Evolutionary conservation across 2,329 filamentous ascomycete species (phyloP).

Genomic region (Talaromyces sp.): DNA sequence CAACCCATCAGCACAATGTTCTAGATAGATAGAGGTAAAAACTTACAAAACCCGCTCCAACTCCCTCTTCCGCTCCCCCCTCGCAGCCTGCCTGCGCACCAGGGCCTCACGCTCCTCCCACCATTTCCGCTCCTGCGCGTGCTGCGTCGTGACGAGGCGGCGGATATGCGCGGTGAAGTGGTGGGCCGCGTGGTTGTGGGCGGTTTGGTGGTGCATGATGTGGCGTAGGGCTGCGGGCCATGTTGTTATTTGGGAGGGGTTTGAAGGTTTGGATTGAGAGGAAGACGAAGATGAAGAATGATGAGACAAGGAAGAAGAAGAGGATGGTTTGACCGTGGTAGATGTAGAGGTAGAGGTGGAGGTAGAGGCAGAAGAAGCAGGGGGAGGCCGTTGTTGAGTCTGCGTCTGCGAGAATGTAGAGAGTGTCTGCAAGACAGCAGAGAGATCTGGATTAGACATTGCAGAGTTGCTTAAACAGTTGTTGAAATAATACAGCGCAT

Average conservation of each 20-base stretch:
- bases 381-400: conserved; percentile 4
- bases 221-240: conserved; percentile 50
- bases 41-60: conserved; percentile 53
- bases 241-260: conserved; percentile 47
- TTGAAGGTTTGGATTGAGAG: conserved; percentile 4
- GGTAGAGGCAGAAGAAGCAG: too few species aligned
- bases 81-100: conserved; percentile 47
- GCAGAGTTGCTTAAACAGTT: too few species aligned
- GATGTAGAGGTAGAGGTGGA: conserved; percentile 12
- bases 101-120: conserved; percentile 51
- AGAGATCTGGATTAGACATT: conserved; percentile 30
- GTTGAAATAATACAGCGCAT: neutral
- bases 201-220: conserved; percentile 47
- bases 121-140: conserved; percentile 60
- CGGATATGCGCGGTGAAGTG: conserved; percentile 42
- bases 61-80: conserved; percentile 50
- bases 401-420: conserved; percentile 26
- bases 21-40: neutral
- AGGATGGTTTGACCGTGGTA: conserved; percentile 34
- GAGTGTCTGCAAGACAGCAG: conserved; percentile 38
- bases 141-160: conserved; percentile 60
- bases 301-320: conserved; percentile 26
- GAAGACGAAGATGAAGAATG: conserved; percentile 24
- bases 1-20: neutral
- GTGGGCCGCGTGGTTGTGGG: conserved; percentile 33